phyloP scores from a whole-genome alignment of 495 filamentous ascomycete species.

The Hypoxylon cercidicola region DNA sequence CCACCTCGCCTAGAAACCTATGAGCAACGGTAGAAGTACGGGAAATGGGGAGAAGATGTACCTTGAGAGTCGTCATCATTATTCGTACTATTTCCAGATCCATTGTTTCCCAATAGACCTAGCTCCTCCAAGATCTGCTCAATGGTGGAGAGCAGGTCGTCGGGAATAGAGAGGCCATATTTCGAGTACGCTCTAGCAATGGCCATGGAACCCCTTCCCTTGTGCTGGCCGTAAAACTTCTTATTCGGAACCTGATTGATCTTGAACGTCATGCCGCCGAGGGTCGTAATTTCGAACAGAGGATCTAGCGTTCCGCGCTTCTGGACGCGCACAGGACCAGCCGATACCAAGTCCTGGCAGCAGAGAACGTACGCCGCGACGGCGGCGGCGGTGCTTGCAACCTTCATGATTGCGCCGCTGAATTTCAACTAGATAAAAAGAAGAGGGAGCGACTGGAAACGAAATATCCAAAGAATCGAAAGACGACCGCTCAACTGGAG shows the following conservation, averaged over 20 bases:
- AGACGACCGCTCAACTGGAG: constrained; percentile 17
- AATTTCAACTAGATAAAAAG: background rate
- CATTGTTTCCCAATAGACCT: constrained; percentile 37
- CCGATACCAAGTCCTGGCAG: constrained; percentile 23
- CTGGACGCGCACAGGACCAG: constrained; percentile 36
- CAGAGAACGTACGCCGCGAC: constrained; percentile 33
- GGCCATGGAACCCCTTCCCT: constrained; percentile 53
- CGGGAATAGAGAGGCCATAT: constrained; percentile 48
- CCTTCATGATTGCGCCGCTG: constrained; percentile 23
- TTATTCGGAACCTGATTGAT: constrained; percentile 54
- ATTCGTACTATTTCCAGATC: constrained; percentile 25
- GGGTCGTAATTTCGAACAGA: constrained; percentile 43
- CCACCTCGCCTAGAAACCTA: constrained; percentile 50
- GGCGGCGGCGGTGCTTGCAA: constrained; percentile 31
- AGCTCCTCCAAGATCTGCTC: constrained; percentile 47
- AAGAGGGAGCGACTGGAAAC: constrained; percentile 18
- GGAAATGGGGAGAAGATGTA: constrained; percentile 6
- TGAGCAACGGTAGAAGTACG: constrained; percentile 2
- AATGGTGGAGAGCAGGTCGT: constrained; percentile 45
- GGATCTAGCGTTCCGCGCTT: constrained; percentile 29
- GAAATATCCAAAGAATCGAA: constrained; percentile 8
- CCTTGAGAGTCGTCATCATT: constrained; percentile 32
- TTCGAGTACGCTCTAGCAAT: constrained; percentile 56
- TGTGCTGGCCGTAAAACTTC: constrained; percentile 43
- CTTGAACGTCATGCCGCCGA: constrained; percentile 55